Base-by-base conservation (phyloP, 2,329 filamentous ascomycete species). In the Lasiodiplodia sp. region DNA sequence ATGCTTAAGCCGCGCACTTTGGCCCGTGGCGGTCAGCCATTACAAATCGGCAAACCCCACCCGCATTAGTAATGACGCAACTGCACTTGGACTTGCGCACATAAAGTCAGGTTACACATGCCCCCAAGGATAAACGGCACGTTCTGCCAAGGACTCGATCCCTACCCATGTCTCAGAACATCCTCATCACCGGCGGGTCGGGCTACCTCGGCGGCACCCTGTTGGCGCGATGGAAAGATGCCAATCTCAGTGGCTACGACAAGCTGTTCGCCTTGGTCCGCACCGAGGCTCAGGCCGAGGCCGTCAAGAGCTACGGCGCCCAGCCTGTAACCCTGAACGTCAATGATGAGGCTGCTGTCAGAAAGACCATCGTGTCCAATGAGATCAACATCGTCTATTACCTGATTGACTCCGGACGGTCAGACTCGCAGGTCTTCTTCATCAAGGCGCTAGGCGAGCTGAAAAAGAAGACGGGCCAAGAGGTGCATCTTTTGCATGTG, bases 191-290 rank as follows among this genome's bases (percentile, higher is more conserved):
- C 0, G 85, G 85, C 10, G 84, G 72, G 34, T 86, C 85, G 0
- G 86, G 86, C 28, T 87, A 87, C 68, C 82, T 87, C 0, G 85
- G 85, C 25, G 86, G 85, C 2, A 81, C 79, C 0, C 75, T 87
- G 2, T 81, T 87, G 5, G 79, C 81, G 10, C 78, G 77, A 6
- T 78, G 80, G 69, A 71, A 73, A 1, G 66, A 69, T 3, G 77
- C 80, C 31, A 72, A 75, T 2, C 79, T 87, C 1, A 81, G 82
- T 0, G 49, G 78, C 5, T 81, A 86, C 70, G 72, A 78, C 25
- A 83, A 76, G 23, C 71, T 87, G 1, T 86, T 79, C 68, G 84
- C 84, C 2, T 79, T 86, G 0, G 82, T 86, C 12, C 80, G 85
- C 6, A 83, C 78, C 1, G 75, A 79, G 1, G 74, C 76, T 0